Evolutionary conservation across 2,329 filamentous ascomycete genomes (phyloP).

Genomic region (Xylaria sp.): DNA sequence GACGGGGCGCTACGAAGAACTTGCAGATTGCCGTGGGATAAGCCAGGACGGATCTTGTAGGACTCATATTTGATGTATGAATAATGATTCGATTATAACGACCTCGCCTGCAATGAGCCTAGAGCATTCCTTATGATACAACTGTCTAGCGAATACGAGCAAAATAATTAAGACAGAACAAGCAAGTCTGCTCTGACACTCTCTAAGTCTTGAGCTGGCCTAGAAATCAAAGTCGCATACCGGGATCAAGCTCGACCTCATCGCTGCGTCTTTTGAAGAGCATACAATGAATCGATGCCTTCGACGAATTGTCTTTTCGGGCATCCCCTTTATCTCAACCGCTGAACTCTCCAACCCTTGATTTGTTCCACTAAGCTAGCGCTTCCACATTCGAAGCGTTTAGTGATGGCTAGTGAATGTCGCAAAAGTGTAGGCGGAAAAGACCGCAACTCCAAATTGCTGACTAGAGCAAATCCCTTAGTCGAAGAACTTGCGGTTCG

Average conservation of each 20-base stretch:
- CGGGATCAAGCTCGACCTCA: slow-evolving; percentile 7
- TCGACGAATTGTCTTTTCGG: slow-evolving; percentile 9
- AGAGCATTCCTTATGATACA: slow-evolving; percentile 38
- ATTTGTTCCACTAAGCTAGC: slow-evolving; percentile 5
- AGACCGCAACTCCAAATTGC: not conserved
- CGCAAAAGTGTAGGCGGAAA: slow-evolving; percentile 2
- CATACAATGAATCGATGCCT: slow-evolving; percentile 6
- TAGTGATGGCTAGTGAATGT: slow-evolving; percentile 3
- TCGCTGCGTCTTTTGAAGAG: slow-evolving; percentile 20
- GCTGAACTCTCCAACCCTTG: slow-evolving; percentile 9
- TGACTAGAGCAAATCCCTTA: slow-evolving; percentile 57
- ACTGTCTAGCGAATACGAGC: slow-evolving; percentile 39
- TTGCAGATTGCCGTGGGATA: slow-evolving; percentile 28
- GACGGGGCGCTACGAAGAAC: not conserved
- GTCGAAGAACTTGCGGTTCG: slow-evolving; percentile 95
- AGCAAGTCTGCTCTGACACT: slow-evolving; percentile 20
- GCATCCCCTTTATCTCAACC: slow-evolving; percentile 17
- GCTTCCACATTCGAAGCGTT: not conserved
- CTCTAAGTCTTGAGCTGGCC: slow-evolving; percentile 8
- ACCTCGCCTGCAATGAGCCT: slow-evolving; percentile 34
- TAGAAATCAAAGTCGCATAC: slow-evolving; percentile 25
- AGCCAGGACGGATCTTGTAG: not conserved
- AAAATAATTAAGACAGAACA: slow-evolving; percentile 30
- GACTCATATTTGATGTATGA: not conserved
- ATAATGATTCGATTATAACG: slow-evolving; percentile 33